Conservation (phyloP, 1,139 yeast species). For the Blastobotrys arbuscula region DNA sequence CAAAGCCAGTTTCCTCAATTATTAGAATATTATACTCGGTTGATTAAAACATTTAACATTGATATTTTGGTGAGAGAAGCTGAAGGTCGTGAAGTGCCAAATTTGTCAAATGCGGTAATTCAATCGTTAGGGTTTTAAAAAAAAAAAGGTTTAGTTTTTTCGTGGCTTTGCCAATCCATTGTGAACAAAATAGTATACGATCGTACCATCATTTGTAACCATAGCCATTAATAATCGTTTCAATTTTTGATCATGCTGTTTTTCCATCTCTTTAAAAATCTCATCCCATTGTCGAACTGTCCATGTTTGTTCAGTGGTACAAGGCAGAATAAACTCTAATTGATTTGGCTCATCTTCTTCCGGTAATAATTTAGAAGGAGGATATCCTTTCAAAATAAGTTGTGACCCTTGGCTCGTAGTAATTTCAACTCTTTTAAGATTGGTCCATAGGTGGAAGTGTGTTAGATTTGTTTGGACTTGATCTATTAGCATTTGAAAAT, state of each 20-base stretch:
- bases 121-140: conserved; percentile 1
- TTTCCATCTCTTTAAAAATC: conserved; percentile 26
- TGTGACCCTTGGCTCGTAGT: conserved; percentile 7
- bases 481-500: conserved; percentile 4
- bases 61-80: neutral
- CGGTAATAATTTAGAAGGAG: conserved; percentile 33
- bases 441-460: conserved; percentile 51
- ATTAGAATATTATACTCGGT: conserved; percentile 1
- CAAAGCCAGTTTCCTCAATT: conserved; percentile 22
- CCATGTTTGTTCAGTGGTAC: conserved; percentile 29
- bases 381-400: conserved; percentile 27
- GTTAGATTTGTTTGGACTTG: conserved; percentile 38
- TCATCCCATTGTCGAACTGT: conserved; percentile 32
- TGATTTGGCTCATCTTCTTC: conserved; percentile 28
- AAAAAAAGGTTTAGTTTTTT: conserved; percentile 36
- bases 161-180: conserved; percentile 59
- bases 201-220: conserved; percentile 58
- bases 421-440: conserved; percentile 30
- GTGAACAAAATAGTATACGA: conserved; percentile 60
- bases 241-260: conserved; percentile 30
- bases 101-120: conserved; percentile 1
- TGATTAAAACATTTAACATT: neutral
- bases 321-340: conserved; percentile 29
- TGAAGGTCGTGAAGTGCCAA: conserved; percentile 8
- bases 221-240: conserved; percentile 49